Evolutionary conservation across 1,139 yeast genomes (phyloP), one percentile per base, ranked within the genome.

Genomic region (Scheffersomyces quercinus): DNA sequence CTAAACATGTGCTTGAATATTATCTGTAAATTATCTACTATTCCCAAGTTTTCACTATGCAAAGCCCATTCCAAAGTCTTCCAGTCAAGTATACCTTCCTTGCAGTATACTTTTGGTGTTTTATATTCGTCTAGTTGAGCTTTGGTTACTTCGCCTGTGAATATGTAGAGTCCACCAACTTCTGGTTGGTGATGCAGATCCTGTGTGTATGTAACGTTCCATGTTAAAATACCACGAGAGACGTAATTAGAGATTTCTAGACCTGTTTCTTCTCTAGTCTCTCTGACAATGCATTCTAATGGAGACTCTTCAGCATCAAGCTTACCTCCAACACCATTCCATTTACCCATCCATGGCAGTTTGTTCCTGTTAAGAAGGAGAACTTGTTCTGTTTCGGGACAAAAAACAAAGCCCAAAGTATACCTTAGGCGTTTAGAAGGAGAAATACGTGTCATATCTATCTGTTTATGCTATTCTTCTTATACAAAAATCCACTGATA

Each of bases 271-370:
- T 75, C 80, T 13, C 51, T 36, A 0, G 78, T 68, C 53, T 75
- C 80, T 39, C 80, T 50, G 3, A 68, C 59, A 15, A 75, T 73
- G 44, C 80, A 72, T 8, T 67, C 65, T 29, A 62, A 47, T 1
- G 79, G 71, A 2, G 66, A 47, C 50, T 73, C 79, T 8, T 48
- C 58, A 0, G 51, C 43, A 26, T 73, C 75, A 13, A 75, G 50
- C 49, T 75, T 75, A 1, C 81, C 81, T 3, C 80, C 80, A 11
- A 75, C 75, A 1, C 80, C 81, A 49, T 75, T 75, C 79, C 80
- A 75, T 42, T 73, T 58, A 2, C 81, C 81, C 79, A 73, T 75
- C 77, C 79, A 75, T 1, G 80, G 81, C 14, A 67, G 58, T 47
- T 74, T 75, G 42, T 68, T 64, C 30, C 81, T 56, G 44, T 75